A percentile compares a stretch with the other conserved stretches of the same genome.
These are phyloP conservation scores for Rhizophora mangle DNA, from an alignment of 345 rosid species.

Conservation along the genomic window DNA sequence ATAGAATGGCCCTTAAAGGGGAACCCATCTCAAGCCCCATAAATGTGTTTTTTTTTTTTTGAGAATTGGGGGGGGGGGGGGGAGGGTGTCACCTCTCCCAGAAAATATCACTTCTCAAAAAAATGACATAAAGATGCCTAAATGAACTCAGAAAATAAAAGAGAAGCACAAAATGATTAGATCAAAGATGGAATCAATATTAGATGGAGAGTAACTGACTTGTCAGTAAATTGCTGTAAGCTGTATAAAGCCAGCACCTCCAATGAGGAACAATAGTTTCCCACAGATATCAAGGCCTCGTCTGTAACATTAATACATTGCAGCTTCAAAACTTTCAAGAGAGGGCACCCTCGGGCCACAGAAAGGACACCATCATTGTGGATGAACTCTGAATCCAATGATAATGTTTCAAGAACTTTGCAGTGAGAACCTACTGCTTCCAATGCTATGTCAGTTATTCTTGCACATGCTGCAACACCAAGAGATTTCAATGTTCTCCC, in stretches of 20 bases:
- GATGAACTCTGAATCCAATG: conserved; percentile 77
- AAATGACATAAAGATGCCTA: not conserved
- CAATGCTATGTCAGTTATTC: conserved; percentile 63
- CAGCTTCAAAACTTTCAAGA: conserved; percentile 65
- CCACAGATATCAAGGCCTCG: conserved; percentile 63
- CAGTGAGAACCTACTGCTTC: conserved; percentile 74
- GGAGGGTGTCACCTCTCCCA: not conserved
- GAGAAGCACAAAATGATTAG: not conserved
- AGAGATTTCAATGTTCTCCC: conserved; percentile 70
- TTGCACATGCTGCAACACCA: conserved; percentile 83
- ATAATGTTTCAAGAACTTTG: conserved; percentile 56
- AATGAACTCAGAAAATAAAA: not conserved
- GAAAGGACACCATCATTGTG: conserved; percentile 65
- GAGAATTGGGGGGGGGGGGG: too few relatives aligned
- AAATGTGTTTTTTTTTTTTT: too few relatives aligned
- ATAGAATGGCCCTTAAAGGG: too few relatives aligned
- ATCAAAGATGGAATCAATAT: too few relatives aligned
- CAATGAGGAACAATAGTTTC: conserved; percentile 52
- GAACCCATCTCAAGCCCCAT: too few relatives aligned
- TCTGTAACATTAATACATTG: conserved; percentile 75
- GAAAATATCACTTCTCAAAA: not conserved
- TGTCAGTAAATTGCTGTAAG: conserved; percentile 75
- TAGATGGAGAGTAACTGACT: conserved; percentile 39
- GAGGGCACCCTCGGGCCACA: conserved; percentile 70
- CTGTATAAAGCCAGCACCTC: conserved; percentile 74